Evolutionary conservation across 345 rosid genomes (phyloP).

Genomic region (thale cress (Arabidopsis thaliana)): DNA sequence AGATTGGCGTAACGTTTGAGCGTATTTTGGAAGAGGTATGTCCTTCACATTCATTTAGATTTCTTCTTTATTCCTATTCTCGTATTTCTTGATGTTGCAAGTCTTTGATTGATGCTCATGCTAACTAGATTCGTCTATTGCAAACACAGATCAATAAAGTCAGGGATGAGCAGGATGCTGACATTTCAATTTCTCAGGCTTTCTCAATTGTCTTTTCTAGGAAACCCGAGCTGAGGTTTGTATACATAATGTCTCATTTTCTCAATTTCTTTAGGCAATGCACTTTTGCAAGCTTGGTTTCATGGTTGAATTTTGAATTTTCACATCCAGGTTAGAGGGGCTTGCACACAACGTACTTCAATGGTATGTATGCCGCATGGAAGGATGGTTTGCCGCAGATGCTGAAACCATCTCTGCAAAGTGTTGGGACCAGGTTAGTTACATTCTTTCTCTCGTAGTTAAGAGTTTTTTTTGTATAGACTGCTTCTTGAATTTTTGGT

Average conservation of each 20-base stretch:
- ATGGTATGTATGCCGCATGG: conserved; percentile 98
- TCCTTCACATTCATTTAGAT: background rate
- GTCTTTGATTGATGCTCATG: conserved; percentile 18
- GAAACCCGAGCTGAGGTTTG: conserved; percentile 86
- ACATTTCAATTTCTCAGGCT: conserved; percentile 75
- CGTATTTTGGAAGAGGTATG: conserved; percentile 73
- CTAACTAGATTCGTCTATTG: conserved; percentile 32
- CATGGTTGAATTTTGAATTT: conserved; percentile 9
- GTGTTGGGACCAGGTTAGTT: conserved; percentile 83
- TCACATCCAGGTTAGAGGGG: conserved; percentile 69
- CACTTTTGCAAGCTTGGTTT: conserved; percentile 4
- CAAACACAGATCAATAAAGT: conserved; percentile 75
- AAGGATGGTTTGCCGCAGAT: conserved; percentile 99
- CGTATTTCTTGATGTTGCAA: background rate
- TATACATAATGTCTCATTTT: background rate
- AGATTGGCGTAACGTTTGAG: conserved; percentile 82
- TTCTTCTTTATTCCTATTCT: background rate
- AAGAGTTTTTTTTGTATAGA: background rate
- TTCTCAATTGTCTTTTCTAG: conserved; percentile 73
- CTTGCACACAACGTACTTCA: conserved; percentile 83
- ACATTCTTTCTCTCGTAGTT: conserved; percentile 2
- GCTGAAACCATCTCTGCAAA: conserved; percentile 88
- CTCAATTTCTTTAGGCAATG: background rate
- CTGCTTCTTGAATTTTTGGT: background rate
- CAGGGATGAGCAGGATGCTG: conserved; percentile 65